phyloP scores from a whole-genome alignment of 2,329 filamentous ascomycete genomes.

The Neofusicoccum sp. region DNA sequence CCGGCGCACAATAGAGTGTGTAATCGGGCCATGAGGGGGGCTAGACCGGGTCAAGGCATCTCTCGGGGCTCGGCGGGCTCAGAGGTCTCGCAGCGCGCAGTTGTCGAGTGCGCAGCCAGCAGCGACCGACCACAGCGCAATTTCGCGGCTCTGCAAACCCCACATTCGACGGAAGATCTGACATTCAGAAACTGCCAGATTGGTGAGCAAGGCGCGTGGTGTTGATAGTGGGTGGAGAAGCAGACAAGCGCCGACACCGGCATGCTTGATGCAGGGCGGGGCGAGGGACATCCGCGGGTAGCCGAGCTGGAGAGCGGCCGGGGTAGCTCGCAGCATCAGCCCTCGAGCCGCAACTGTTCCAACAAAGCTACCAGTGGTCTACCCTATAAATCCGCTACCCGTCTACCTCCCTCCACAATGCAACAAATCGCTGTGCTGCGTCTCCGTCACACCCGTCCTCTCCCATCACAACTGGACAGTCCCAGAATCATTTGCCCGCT shows the following conservation, averaged over 20 bases:
- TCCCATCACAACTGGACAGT: not conserved
- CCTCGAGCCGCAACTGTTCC: slow-evolving; percentile 4
- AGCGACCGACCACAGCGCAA: not conserved
- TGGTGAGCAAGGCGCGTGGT: slow-evolving; percentile 8
- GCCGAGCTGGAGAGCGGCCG: slow-evolving; percentile 11
- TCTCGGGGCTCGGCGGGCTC: not conserved
- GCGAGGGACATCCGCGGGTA: slow-evolving; percentile 8
- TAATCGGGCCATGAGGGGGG: not conserved
- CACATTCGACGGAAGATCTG: slow-evolving; percentile 3
- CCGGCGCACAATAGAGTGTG: not conserved
- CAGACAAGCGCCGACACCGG: slow-evolving; percentile 7
- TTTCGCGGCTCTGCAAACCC: slow-evolving; percentile 1
- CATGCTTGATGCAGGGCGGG: slow-evolving; percentile 7
- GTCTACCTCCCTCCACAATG: not conserved
- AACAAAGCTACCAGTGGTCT: not conserved
- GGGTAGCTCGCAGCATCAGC: not conserved
- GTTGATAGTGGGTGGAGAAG: slow-evolving; percentile 8
- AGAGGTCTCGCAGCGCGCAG: not conserved
- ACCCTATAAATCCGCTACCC: slow-evolving; percentile 15
- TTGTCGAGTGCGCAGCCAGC: not conserved
- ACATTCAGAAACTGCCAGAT: slow-evolving; percentile 13
- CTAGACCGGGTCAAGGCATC: not conserved
- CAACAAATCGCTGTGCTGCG: not conserved
- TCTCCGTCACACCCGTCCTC: not conserved
- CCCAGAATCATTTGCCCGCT: not conserved